phyloP scores from a whole-genome alignment of 192 early-diverging fungal genomes.

The Coemansia sp. region DNA sequence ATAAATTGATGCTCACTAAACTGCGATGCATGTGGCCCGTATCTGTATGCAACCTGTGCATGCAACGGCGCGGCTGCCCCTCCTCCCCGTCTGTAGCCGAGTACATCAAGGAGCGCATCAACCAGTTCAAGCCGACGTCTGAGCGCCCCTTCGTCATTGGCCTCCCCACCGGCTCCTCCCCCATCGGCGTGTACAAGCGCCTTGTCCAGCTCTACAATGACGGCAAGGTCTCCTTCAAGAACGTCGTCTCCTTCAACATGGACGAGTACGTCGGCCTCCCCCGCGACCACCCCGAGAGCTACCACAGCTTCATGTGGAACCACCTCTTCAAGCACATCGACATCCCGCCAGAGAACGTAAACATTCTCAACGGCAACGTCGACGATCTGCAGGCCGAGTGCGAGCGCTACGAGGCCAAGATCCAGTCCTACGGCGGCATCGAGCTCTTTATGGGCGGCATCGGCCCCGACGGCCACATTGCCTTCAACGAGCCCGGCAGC shows the following conservation, averaged over 20 bases:
- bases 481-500: constrained; percentile 88
- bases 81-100: too few species aligned
- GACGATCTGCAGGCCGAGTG: constrained; percentile 78
- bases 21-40: too few species aligned
- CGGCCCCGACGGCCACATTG: constrained; percentile 89
- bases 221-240: constrained; percentile 69
- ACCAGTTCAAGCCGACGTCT: constrained; percentile 68
- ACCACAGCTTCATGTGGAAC: constrained; percentile 92
- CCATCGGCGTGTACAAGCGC: constrained; percentile 74
- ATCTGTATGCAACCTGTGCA: too few species aligned
- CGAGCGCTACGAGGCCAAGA: constrained; percentile 74
- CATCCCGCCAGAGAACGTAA: constrained; percentile 74
- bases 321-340: constrained; percentile 86
- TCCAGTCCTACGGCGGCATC: constrained; percentile 73
- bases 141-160: constrained; percentile 81
- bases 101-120: constrained; percentile 77
- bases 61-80: too few species aligned
- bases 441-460: constrained; percentile 89
- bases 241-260: constrained; percentile 91
- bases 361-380: constrained; percentile 84
- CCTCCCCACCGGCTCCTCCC: constrained; percentile 84
- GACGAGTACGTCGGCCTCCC: constrained; percentile 84
- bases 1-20: too few species aligned
- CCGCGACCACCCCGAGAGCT: constrained; percentile 82
- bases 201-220: constrained; percentile 67